Percentiles rank a stretch among this genome's conserved stretches.
These are phyloP conservation scores for Xerocomellus dryophilus DNA, from an alignment of 768 basidiomycete species.

Conservation along the genomic window DNA sequence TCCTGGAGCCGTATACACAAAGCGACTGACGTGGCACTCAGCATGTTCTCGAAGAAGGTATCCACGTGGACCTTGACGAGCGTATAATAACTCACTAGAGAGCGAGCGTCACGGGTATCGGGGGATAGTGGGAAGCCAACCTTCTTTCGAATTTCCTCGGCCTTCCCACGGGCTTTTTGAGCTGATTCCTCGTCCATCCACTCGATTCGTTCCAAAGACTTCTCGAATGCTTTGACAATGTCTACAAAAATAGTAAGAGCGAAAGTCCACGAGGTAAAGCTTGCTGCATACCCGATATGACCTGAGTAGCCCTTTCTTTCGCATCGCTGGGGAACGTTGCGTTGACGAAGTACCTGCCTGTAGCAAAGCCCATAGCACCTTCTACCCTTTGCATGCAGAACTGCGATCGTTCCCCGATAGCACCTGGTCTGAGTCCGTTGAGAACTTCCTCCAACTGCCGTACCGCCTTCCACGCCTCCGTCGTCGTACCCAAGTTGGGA, in stretches of 20 bases:
- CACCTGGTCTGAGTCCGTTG: slow-evolving; percentile 84
- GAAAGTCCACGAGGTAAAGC: not conserved
- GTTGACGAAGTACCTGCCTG: slow-evolving; percentile 86
- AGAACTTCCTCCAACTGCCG: slow-evolving; percentile 68
- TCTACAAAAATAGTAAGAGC: slow-evolving; percentile 40
- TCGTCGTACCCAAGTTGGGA: slow-evolving; percentile 67
- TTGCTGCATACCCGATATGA: slow-evolving; percentile 64
- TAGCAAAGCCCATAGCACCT: slow-evolving; percentile 77
- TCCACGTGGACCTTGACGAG: slow-evolving; percentile 60
- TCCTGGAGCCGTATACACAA: not conserved
- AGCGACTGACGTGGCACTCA: slow-evolving; percentile 52
- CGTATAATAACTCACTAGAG: slow-evolving; percentile 72
- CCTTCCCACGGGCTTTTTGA: slow-evolving; percentile 81
- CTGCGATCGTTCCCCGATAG: slow-evolving; percentile 77
- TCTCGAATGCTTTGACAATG: slow-evolving; percentile 80
- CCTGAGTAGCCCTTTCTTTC: slow-evolving; percentile 72
- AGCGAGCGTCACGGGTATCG: slow-evolving; percentile 65
- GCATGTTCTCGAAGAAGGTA: slow-evolving; percentile 83
- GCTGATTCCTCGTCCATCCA: slow-evolving; percentile 94
- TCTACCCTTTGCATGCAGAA: slow-evolving; percentile 78
- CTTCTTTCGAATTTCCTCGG: slow-evolving; percentile 59
- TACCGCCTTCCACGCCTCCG: slow-evolving; percentile 76
- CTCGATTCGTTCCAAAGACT: slow-evolving; percentile 63
- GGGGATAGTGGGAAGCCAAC: slow-evolving; percentile 92
- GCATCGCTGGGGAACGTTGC: slow-evolving; percentile 78